phyloP scores from a whole-genome alignment of 83 land plant species.

The Picea engelmannii region DNA sequence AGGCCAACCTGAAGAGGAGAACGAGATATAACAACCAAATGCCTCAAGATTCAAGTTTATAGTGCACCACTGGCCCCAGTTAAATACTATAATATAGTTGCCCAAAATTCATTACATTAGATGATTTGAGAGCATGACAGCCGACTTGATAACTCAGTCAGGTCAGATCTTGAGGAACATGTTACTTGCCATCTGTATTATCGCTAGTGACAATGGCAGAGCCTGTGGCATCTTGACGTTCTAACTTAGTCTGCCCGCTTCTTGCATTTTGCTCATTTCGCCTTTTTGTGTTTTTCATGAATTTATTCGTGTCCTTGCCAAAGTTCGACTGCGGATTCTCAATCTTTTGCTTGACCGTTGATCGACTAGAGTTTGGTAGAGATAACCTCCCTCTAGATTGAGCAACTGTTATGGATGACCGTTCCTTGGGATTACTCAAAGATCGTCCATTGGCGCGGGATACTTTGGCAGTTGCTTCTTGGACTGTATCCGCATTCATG shows the following conservation, averaged over 20 bases:
- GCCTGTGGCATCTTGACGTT: neutral
- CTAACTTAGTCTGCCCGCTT: neutral
- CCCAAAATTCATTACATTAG: neutral
- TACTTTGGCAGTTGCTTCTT: neutral
- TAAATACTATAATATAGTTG: neutral
- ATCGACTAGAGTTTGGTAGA: slow-evolving; percentile 6
- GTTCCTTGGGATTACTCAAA: slow-evolving; percentile 10
- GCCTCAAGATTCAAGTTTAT: neutral
- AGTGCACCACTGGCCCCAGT: neutral
- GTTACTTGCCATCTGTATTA: slow-evolving; percentile 6
- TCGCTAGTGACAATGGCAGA: neutral
- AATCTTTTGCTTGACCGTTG: slow-evolving; percentile 3
- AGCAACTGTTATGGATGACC: neutral
- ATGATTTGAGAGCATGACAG: neutral
- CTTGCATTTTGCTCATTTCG: neutral
- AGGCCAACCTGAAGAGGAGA: neutral
- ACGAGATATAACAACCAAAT: neutral
- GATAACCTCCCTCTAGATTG: slow-evolving; percentile 2
- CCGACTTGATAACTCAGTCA: neutral
- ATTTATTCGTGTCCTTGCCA: neutral
- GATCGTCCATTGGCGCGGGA: neutral
- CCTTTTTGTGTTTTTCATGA: neutral
- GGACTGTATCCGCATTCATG: neutral
- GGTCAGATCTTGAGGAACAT: neutral
- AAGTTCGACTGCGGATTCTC: neutral